phyloP scores from a whole-genome alignment of 345 rosid genomes.

The Lepidium africanum region DNA sequence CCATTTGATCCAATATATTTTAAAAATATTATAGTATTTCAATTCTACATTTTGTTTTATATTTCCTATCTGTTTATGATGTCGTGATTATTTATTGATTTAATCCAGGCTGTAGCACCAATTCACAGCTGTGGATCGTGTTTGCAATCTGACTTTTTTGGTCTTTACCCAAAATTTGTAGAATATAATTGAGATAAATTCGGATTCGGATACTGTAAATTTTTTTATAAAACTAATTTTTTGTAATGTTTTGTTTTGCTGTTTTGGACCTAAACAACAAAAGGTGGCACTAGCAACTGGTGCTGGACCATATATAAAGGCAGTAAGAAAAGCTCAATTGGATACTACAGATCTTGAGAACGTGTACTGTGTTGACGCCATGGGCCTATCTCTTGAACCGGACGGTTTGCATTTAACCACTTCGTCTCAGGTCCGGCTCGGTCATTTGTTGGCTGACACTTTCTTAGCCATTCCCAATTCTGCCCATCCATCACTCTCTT shows the following conservation, averaged over 20 bases:
- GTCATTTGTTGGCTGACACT: conserved; percentile 52
- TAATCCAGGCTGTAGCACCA: conserved; percentile 20
- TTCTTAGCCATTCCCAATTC: conserved; percentile 33
- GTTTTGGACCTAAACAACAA: neutral
- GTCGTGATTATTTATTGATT: neutral
- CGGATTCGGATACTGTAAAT: neutral
- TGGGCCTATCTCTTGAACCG: conserved; percentile 59
- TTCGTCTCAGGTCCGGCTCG: conserved; percentile 55
- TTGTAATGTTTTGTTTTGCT: neutral
- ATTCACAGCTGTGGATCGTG: neutral
- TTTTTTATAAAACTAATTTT: neutral
- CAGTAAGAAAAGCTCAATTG: conserved; percentile 61
- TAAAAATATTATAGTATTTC: neutral
- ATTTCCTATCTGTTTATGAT: neutral
- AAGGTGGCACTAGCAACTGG: conserved; percentile 77
- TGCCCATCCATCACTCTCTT: conserved; percentile 7
- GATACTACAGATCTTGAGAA: conserved; percentile 36
- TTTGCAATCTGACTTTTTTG: neutral
- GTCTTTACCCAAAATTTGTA: neutral
- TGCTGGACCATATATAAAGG: conserved; percentile 40
- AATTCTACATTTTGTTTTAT: neutral
- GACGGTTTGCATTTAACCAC: conserved; percentile 77
- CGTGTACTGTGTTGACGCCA: conserved; percentile 60
- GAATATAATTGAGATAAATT: neutral
- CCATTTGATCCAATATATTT: too few relatives aligned